These are phyloP conservation scores for Vitis hybrid DNA, from an alignment of 177 flowering plant genomes.

Conservation along the genomic window DNA sequence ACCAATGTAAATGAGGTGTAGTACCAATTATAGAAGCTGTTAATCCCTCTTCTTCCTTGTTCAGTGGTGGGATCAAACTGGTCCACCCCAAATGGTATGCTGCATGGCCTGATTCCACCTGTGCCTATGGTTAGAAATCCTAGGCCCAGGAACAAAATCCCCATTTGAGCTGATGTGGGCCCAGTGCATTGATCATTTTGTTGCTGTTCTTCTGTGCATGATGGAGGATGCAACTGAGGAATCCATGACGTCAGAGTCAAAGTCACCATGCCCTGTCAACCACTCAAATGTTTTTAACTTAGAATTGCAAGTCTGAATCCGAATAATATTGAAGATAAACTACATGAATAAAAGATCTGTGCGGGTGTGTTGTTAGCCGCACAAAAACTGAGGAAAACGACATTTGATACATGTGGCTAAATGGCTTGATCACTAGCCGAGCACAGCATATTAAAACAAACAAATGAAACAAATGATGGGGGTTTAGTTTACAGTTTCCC, in stretches of 20 bases:
- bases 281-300: neutral
- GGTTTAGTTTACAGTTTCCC: no score
- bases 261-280: slow-evolving; percentile 63
- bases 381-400: no score
- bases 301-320: no score
- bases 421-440: no score
- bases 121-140: slow-evolving; percentile 54
- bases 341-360: no score
- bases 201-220: slow-evolving; percentile 24
- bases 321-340: no score
- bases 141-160: slow-evolving; percentile 41
- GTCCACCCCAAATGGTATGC: slow-evolving; percentile 82
- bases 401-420: no score
- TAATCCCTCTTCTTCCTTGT: slow-evolving; percentile 62
- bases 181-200: slow-evolving; percentile 29
- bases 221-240: slow-evolving; percentile 59
- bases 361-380: no score
- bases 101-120: slow-evolving; percentile 86
- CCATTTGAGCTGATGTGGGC: slow-evolving; percentile 48
- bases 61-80: slow-evolving; percentile 76
- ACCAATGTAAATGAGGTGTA: slow-evolving; percentile 63
- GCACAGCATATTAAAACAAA: no score
- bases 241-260: slow-evolving; percentile 57
- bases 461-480: no score
- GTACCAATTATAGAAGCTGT: slow-evolving; percentile 86